Conservation (phyloP, 768 basidiomycete genomes). For the Phaffia tasmanica region DNA sequence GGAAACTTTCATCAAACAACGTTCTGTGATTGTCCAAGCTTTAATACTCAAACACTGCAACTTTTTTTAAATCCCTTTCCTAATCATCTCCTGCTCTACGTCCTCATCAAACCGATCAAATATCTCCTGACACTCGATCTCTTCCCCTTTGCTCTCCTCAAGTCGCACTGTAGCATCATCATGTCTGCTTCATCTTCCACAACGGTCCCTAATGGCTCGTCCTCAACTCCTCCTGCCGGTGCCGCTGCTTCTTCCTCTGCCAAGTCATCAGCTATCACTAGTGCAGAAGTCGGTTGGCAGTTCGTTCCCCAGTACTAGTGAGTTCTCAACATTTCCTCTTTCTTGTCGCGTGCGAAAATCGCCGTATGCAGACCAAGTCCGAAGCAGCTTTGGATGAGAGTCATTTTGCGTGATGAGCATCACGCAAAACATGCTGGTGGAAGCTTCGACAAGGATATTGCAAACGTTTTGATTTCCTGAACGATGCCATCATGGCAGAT, state of each 20-base stretch:
- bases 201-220: background rate
- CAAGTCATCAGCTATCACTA: conserved; percentile 16
- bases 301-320: conserved; percentile 96
- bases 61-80: background rate
- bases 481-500: background rate
- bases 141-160: too few relatives aligned
- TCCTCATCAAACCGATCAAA: background rate
- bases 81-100: conserved; percentile 8
- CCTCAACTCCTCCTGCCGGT: conserved; percentile 6
- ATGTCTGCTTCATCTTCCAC: background rate
- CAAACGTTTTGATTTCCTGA: background rate
- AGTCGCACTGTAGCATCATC: conserved; percentile 4
- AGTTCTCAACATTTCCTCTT: conserved; percentile 23
- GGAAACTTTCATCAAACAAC: background rate
- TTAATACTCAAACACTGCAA: too few relatives aligned
- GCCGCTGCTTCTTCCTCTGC: conserved; percentile 5
- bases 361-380: too few relatives aligned
- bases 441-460: background rate
- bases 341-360: background rate
- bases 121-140: too few relatives aligned
- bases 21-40: too few relatives aligned
- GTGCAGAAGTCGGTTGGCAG: conserved; percentile 73
- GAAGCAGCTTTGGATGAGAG: background rate
- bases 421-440: background rate
- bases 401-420: too few relatives aligned